Conservation (phyloP, 805 yeast genomes). For the Ascoidea asiatica region DNA sequence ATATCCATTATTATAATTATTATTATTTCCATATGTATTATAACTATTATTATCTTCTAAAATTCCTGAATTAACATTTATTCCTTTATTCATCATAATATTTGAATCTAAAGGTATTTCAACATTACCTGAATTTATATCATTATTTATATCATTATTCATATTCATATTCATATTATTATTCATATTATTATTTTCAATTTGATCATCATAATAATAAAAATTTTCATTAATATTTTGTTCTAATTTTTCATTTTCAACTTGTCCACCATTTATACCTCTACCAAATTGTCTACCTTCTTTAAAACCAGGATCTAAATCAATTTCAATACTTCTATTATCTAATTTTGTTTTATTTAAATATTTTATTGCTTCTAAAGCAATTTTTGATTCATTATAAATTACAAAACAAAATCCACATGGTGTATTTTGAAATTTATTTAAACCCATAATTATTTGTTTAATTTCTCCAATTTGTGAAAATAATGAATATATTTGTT, state of each 20-base stretch:
- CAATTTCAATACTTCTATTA: conserved; percentile 70
- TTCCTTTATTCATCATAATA: too few relatives aligned
- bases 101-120: too few relatives aligned
- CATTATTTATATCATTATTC: conserved; percentile 9
- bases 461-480: conserved; percentile 69
- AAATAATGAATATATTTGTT: conserved; percentile 81
- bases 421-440: conserved; percentile 81
- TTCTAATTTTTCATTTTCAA: conserved; percentile 40
- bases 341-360: conserved; percentile 74
- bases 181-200: not conserved
- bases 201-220: too few relatives aligned
- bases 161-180: conserved; percentile 5
- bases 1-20: conserved; percentile 18
- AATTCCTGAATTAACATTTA: not conserved
- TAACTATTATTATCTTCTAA: not conserved
- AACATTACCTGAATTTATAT: not conserved
- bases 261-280: conserved; percentile 89
- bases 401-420: conserved; percentile 95
- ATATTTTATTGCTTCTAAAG: conserved; percentile 73
- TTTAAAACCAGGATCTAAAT: conserved; percentile 88
- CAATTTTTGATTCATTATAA: conserved; percentile 52
- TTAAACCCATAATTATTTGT: conserved; percentile 87
- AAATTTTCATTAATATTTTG: too few relatives aligned
- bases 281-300: conserved; percentile 96
- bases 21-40: not conserved